Percentiles rank a stretch among this genome's conserved stretches.
Conservation (phyloP, 768 basidiomycete species). For the Krasilnikovozyma curviuscula region DNA sequence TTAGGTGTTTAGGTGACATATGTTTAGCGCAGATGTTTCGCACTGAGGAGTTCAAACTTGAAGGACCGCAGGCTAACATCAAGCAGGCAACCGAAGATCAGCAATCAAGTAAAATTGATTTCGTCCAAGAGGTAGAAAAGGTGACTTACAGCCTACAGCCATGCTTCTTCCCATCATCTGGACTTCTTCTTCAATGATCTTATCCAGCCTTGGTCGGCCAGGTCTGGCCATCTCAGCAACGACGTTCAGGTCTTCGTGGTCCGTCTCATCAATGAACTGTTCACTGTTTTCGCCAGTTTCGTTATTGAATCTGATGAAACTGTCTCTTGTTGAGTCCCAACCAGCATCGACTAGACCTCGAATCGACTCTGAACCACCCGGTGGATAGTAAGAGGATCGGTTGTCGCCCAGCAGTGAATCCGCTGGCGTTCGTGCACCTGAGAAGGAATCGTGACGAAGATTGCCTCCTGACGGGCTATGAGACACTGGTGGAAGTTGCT, state of each 20-base stretch:
- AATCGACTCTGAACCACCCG: background rate
- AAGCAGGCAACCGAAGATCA: background rate
- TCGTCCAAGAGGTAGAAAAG: background rate
- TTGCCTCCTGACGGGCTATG: background rate
- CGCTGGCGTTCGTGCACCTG: background rate
- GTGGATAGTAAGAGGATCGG: background rate
- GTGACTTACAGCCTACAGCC: constrained; percentile 47
- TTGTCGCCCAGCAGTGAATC: background rate
- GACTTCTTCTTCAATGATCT: constrained; percentile 47
- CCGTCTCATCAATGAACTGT: constrained; percentile 37
- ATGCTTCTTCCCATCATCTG: constrained; percentile 36
- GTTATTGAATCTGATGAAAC: constrained; percentile 5
- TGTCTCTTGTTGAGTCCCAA: constrained; percentile 9
- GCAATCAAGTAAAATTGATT: background rate
- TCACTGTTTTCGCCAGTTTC: constrained; percentile 20
- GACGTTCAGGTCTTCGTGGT: constrained; percentile 40
- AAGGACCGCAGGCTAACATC: constrained; percentile 51
- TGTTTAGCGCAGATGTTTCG: constrained; percentile 31
- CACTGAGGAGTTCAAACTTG: constrained; percentile 47
- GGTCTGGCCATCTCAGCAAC: constrained; percentile 45
- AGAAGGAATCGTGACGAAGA: too few species aligned
- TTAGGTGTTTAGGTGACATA: background rate
- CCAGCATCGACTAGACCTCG: constrained; percentile 8
- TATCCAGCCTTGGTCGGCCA: constrained; percentile 46
- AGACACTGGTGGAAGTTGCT: background rate